Evolutionary conservation across 2,329 filamentous ascomycete genomes (phyloP).

Genomic region (Parastagonospora avenae): DNA sequence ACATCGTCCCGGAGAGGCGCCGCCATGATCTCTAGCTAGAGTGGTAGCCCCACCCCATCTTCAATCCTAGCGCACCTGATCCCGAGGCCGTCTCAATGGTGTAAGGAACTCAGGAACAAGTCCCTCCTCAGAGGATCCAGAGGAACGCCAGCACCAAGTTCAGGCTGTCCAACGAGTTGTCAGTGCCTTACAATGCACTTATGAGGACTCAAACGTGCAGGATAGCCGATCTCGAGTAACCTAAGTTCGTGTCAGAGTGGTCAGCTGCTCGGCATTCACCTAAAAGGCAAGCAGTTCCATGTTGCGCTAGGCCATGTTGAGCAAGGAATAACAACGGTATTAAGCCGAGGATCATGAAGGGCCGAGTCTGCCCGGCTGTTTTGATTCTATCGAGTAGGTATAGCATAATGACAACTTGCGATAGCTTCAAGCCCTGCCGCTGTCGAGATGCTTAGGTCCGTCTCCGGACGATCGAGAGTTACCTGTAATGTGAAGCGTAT

Average conservation of each 20-base stretch:
- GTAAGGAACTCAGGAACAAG: slow-evolving; percentile 24
- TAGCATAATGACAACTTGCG: slow-evolving; percentile 20
- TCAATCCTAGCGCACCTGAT: slow-evolving; percentile 22
- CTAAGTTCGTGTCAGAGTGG: slow-evolving; percentile 12
- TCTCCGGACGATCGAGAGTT: slow-evolving; percentile 11
- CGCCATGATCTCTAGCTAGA: slow-evolving; percentile 11
- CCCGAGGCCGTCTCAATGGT: slow-evolving; percentile 27
- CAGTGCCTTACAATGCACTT: slow-evolving; percentile 9
- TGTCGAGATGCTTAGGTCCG: slow-evolving; percentile 3
- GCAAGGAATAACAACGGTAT: slow-evolving; percentile 4
- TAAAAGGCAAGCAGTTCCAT: slow-evolving; percentile 15
- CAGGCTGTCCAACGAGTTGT: slow-evolving; percentile 4
- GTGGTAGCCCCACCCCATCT: slow-evolving; percentile 5
- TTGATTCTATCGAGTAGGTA: slow-evolving; percentile 15
- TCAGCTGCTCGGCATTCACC: slow-evolving; percentile 21
- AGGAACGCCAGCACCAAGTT: neutral
- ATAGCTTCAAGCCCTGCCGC: slow-evolving; percentile 22
- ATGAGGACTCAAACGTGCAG: slow-evolving; percentile 14
- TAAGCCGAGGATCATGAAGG: slow-evolving; percentile 16
- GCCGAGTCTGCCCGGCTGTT: slow-evolving; percentile 25
- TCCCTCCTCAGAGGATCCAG: slow-evolving; percentile 7
- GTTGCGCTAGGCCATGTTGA: slow-evolving; percentile 9
- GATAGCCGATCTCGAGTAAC: slow-evolving; percentile 14
- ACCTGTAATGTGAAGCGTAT: too few relatives aligned
- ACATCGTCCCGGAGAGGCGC: slow-evolving; percentile 15